Evolutionary conservation across 2,329 filamentous ascomycete genomes (phyloP), one percentile per base, ranked within the genome.

Genomic region (Fusarium mexicanum): DNA sequence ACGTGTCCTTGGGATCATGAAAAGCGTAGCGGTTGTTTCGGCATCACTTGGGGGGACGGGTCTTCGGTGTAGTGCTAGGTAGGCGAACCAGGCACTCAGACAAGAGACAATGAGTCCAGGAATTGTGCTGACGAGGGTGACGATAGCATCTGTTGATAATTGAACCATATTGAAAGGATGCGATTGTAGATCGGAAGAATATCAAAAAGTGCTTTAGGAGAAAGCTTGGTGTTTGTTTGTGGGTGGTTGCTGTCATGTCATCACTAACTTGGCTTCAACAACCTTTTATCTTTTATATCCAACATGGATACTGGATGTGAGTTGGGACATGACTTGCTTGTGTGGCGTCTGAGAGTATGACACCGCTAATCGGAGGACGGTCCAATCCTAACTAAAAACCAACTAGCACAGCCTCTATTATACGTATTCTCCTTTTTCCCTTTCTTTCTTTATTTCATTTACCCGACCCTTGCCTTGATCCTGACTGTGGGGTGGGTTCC

Each of bases 51-150:
- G 14, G 8, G 35, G n/a, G 2, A 18, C 29, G 10, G 20, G 35
- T 7, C 14, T 54, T 40, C 51, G 24, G 8, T 54, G 20, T 8
- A 54, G 35, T 22, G 40, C n/a, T 17, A 35, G 17, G 40, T 68
- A 68, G 5, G 65, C 65, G 11, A 67, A n/a, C 61, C 62, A 67
- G 4, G 53, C 40, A 41, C 53, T 60, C 2, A 65, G 12, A 20
- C 24, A 31, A 5, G 64, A 64, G 2, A 67, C 8, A n/a, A 59
- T 8, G 0, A 67, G 33, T 4, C 51, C 61, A 8, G 61, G 61
- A 3, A 67, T n/a, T 2, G 64, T 35, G 13, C 35, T 60, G 7
- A 48, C 29, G 2, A 71, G 50, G 3, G 59, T 46, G 1, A 69
- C 17, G 5, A 51, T 51, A 5, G 48, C 29, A 6, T 71, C 54